Evolutionary conservation across 257 asterid genomes (phyloP).

Genomic region (Leptodermis oblonga): DNA sequence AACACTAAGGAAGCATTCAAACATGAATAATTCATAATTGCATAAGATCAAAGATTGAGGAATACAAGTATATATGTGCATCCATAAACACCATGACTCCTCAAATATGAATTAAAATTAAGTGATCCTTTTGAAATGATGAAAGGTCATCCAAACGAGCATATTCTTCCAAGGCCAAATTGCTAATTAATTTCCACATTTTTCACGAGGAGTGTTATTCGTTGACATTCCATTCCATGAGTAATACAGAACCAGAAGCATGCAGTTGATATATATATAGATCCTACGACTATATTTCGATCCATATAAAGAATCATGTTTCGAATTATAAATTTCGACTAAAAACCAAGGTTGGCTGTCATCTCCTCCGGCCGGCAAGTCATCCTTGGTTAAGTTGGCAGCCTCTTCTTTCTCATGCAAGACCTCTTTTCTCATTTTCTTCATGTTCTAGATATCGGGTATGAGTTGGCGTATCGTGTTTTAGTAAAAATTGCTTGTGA

Average conservation of each 20-base stretch:
- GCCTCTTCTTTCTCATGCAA: slow-evolving; percentile 4
- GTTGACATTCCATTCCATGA: slow-evolving; percentile 11
- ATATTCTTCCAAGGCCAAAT: not conserved
- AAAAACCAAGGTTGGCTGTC: too few relatives aligned
- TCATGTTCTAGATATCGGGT: too few relatives aligned
- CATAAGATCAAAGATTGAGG: not conserved
- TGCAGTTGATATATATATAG: not conserved
- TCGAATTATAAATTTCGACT: too few relatives aligned
- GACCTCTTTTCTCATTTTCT: not conserved
- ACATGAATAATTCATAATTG: too few relatives aligned
- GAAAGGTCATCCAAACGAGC: slow-evolving; percentile 3
- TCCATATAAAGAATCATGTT: too few relatives aligned
- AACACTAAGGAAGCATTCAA: too few relatives aligned
- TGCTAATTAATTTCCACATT: not conserved
- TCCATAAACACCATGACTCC: too few relatives aligned
- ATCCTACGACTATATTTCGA: not conserved
- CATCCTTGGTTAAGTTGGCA: slow-evolving; percentile 6
- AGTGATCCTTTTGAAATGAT: not conserved
- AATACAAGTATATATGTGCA: not conserved
- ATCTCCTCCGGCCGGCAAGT: not conserved
- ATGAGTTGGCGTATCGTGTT: too few relatives aligned
- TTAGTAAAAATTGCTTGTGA: too few relatives aligned
- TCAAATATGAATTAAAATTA: too few relatives aligned
- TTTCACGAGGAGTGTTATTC: slow-evolving; percentile 1
- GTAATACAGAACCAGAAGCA: not conserved